phyloP scores from a whole-genome alignment of 2,329 filamentous ascomycete genomes.

The Colletotrichum simmondsii region DNA sequence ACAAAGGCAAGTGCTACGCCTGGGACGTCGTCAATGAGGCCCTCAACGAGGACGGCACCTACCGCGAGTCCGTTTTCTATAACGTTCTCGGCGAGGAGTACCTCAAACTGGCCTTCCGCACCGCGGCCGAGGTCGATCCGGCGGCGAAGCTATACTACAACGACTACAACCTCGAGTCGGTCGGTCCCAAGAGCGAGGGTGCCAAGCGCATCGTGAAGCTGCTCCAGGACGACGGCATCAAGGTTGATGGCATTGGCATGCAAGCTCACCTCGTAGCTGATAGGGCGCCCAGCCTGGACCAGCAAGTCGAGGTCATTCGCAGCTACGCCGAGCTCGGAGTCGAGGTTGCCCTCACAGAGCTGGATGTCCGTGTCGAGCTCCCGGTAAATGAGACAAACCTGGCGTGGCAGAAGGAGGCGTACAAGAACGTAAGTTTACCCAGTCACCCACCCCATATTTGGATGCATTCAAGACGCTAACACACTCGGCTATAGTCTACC shows the following conservation, averaged over 20 bases:
- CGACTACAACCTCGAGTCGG: conserved; percentile 70
- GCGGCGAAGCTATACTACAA: conserved; percentile 67
- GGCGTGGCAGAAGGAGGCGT: conserved; percentile 43
- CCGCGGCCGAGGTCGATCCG: conserved; percentile 64
- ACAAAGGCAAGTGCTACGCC: conserved; percentile 68
- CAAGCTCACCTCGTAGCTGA: conserved; percentile 71
- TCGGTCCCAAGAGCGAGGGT: conserved; percentile 56
- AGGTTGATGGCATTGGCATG: conserved; percentile 71
- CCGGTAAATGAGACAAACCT: conserved; percentile 43
- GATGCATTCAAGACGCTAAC: not conserved
- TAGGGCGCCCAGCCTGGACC: conserved; percentile 50
- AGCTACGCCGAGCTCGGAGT: conserved; percentile 55
- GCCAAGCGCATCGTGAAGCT: conserved; percentile 57
- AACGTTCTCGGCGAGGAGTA: conserved; percentile 65
- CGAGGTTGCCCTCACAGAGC: conserved; percentile 65
- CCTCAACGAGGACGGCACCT: conserved; percentile 66
- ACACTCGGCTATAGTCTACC: conserved; percentile 13
- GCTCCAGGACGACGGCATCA: conserved; percentile 59
- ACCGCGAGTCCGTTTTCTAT: conserved; percentile 64
- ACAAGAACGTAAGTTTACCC: conserved; percentile 29
- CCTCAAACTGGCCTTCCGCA: conserved; percentile 67
- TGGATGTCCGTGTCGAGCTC: conserved; percentile 58
- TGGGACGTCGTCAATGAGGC: conserved; percentile 77
- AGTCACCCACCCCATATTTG: not conserved
- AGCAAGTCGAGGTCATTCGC: conserved; percentile 51